Conservation (phyloP, 352 stramenopile species). For the Globisporangium middletonii region DNA sequence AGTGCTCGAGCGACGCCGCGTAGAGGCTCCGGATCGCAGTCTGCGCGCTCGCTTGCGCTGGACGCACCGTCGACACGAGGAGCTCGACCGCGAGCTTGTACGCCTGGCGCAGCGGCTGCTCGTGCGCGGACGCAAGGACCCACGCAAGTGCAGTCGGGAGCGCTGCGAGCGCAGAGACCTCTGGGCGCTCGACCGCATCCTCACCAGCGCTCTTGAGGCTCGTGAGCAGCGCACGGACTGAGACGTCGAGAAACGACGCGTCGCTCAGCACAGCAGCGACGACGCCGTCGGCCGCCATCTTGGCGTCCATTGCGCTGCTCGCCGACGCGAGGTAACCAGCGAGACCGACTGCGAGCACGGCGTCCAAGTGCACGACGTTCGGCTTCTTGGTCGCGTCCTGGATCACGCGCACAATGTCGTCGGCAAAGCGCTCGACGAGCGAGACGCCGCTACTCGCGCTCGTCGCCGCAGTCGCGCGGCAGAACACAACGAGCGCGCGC, state of each 20-base stretch:
- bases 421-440: conserved; percentile 23
- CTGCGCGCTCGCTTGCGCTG: conserved; percentile 46
- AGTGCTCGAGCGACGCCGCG: conserved; percentile 54
- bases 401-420: conserved; percentile 52
- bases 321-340: conserved; percentile 50
- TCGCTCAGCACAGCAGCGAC: conserved; percentile 33
- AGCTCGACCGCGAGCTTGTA: conserved; percentile 62
- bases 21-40: conserved; percentile 40
- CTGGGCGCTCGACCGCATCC: conserved; percentile 33
- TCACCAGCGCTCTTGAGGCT: conserved; percentile 13
- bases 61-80: conserved; percentile 39
- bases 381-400: conserved; percentile 74
- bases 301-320: conserved; percentile 51
- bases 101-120: conserved; percentile 25
- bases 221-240: conserved; percentile 33
- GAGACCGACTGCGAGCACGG: conserved; percentile 59
- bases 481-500: conserved; percentile 46
- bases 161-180: conserved; percentile 50
- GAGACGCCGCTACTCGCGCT: conserved; percentile 15
- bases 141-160: conserved; percentile 52
- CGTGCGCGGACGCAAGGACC: conserved; percentile 63
- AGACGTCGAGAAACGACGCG: conserved; percentile 44
- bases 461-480: conserved; percentile 7
- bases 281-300: conserved; percentile 47
- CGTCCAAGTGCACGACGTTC: conserved; percentile 67